Base-by-base conservation (phyloP, 1,284 basidiomycete genomes). In the Melampsora larici-populina region DNA sequence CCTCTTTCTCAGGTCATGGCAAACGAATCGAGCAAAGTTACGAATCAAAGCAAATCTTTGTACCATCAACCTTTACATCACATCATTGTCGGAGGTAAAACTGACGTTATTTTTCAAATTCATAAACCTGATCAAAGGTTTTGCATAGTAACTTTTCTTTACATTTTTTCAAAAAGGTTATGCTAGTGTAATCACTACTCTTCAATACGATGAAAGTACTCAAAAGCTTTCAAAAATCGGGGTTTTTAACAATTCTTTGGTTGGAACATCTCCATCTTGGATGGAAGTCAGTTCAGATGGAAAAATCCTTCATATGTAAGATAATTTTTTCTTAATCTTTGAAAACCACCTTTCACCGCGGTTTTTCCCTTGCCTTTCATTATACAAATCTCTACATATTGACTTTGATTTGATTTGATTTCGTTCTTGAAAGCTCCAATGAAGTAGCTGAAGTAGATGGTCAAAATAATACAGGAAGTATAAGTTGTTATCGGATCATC, bases 261-360 rank as follows among this genome's bases (percentile, higher is more conserved):
- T 29, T 33, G 46, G 63, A 17, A 3, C 18, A 17, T 64, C 17
- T 29, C 71, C 71, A 18, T 65, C 43, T 46, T 74, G 62, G 18
- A 49, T 74, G n/a, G 31, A 18, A n/a, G 11, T 51, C 17, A 74
- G 46, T 65, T 46, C 71, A 33, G 62, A 66, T 49, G 63, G 63
- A 11, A 40, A 65, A 46, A 64, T 29, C 33, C 21, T 55, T 55
- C 17, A 55, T 55, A 55, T 4, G 51, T 55, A 3, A 55, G 51
- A 55, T 55, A 15, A 55, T 24, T 24, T 21, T 15, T 24, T n/a
- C n/a, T 55, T 55, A 4, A 55, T 55, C 17, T 55, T 55, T 4
- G 6, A 24, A 55, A 55, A 18, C 17, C 36, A 36, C 36, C 9
- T 36, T 9, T 3, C 36, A 9, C 9, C 36, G 36, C n/a, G 36